Conservation (phyloP, 2,329 filamentous ascomycete species). For the Claviceps digitariae region DNA sequence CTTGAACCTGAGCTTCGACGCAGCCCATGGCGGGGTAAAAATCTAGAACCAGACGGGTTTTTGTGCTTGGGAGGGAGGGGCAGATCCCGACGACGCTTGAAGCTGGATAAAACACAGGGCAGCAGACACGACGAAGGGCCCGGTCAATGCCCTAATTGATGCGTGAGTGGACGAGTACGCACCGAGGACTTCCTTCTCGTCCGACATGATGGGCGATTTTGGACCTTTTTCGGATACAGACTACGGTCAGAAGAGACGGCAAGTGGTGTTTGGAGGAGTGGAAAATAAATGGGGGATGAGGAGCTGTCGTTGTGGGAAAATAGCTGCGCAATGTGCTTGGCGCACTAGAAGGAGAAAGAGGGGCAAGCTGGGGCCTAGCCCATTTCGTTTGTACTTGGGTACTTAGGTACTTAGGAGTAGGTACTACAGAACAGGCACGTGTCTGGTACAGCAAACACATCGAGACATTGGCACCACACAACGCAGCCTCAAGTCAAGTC, state of each 20-base stretch:
- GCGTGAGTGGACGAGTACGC: conserved; percentile 12
- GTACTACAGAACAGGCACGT: background rate
- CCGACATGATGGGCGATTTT: conserved; percentile 26
- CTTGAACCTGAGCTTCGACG: background rate
- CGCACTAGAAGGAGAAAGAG: background rate
- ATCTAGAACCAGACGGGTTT: background rate
- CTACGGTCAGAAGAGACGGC: background rate
- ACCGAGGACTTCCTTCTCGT: conserved; percentile 32
- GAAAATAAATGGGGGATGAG: conserved; percentile 3
- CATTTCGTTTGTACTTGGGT: background rate
- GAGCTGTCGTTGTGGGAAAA: conserved; percentile 4
- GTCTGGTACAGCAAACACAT: too few species aligned
- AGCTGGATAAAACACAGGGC: background rate
- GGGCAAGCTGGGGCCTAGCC: background rate
- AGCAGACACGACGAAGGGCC: background rate
- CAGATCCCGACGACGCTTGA: conserved; percentile 6
- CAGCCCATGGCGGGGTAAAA: conserved; percentile 8
- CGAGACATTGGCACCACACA: too few species aligned
- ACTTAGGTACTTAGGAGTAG: background rate
- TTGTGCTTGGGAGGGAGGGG: conserved; percentile 12
- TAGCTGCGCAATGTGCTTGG: conserved; percentile 1
- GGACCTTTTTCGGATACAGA: background rate
- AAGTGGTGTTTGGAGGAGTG: background rate
- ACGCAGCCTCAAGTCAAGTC: too few species aligned
- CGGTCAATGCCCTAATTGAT: background rate